phyloP scores from a whole-genome alignment of 495 filamentous ascomycete genomes.

The Bathelium albidoporum region DNA sequence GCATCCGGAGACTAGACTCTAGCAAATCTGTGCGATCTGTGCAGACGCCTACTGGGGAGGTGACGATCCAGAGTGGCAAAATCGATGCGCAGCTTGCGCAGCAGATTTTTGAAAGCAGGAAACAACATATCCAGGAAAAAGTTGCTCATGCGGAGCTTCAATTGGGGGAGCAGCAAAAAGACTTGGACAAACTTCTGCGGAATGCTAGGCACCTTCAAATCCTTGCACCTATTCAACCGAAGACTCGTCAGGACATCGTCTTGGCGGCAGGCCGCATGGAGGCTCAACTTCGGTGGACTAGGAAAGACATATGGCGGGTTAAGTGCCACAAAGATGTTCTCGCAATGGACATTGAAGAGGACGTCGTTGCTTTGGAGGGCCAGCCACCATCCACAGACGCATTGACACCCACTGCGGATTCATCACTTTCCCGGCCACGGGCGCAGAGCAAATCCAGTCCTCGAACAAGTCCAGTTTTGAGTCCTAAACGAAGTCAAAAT shows the following conservation, averaged over 20 bases:
- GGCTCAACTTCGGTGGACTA: slow-evolving; percentile 82
- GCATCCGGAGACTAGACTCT: slow-evolving; percentile 57
- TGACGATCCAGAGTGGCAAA: slow-evolving; percentile 52
- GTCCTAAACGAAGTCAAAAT: slow-evolving; percentile 15
- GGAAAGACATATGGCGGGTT: slow-evolving; percentile 87
- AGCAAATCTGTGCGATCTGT: slow-evolving; percentile 45
- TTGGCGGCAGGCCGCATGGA: slow-evolving; percentile 75
- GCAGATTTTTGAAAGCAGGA: slow-evolving; percentile 70
- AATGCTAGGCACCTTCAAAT: slow-evolving; percentile 91
- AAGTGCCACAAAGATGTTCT: slow-evolving; percentile 88
- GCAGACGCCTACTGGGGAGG: slow-evolving; percentile 60
- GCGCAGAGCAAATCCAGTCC: slow-evolving; percentile 27
- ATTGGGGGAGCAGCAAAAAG: slow-evolving; percentile 56
- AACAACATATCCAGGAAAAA: slow-evolving; percentile 70
- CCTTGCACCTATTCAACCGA: slow-evolving; percentile 75
- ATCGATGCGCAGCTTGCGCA: slow-evolving; percentile 72
- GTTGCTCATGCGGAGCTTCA: slow-evolving; percentile 78
- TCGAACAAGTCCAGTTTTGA: neutral
- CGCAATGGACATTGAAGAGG: slow-evolving; percentile 72
- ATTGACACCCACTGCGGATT: slow-evolving; percentile 27
- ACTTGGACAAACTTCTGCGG: slow-evolving; percentile 70
- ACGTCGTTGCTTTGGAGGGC: slow-evolving; percentile 28
- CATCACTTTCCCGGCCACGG: slow-evolving; percentile 14
- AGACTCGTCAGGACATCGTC: slow-evolving; percentile 76
- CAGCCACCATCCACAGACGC: slow-evolving; percentile 25